Base-by-base conservation (phyloP, 1,284 basidiomycete genomes). In the Ganoderma meredithae region DNA sequence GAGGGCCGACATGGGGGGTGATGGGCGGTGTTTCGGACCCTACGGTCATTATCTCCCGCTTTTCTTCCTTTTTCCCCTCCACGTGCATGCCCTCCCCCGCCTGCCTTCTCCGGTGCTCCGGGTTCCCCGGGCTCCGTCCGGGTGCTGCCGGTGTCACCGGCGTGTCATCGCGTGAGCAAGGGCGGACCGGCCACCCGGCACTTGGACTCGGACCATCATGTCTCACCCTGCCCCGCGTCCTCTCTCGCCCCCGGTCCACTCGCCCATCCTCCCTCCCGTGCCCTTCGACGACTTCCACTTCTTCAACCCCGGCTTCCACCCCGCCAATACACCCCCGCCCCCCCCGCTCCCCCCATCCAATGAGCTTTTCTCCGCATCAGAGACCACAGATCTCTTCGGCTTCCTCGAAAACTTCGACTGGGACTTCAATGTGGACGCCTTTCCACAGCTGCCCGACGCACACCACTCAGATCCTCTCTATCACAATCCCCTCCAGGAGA, bases 381-480 rank as follows among this genome's bases (percentile, higher is more conserved):
- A 94, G 79, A 89, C 90, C 3, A 89, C 86, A 0, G 87, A 92
- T 78, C 81, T 94, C 68, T 85, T 92, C 72, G 89, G 89, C 66
- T 94, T 94, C 75, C 86, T 94, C 76, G 92, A 94, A 79, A 89
- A 89, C 80, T 90, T 93, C 72, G 85, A 83, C 72, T 92, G 87
- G 87, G 89, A 91, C 68, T 81, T 88, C 69, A 72, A 69, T 47
- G 40, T 69, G 33, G 82, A 86, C 62, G 58, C 79, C 0, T 79
- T 81, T 36, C 74, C 76, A 8, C 63, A 77, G 56, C 69, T 69
- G 31, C 64, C 63, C 31, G 71, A 69, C 44, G 60, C 43, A 4
- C 47, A 25, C 33, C 64, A 70, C 1, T 40, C 52, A 41, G 68
- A 69, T 58, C 64, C 67, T 15, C 67, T 71, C 39, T 71, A 72